Evolutionary conservation across 768 basidiomycete genomes (phyloP).

Genomic region (Psilocybe subaeruginosa): DNA sequence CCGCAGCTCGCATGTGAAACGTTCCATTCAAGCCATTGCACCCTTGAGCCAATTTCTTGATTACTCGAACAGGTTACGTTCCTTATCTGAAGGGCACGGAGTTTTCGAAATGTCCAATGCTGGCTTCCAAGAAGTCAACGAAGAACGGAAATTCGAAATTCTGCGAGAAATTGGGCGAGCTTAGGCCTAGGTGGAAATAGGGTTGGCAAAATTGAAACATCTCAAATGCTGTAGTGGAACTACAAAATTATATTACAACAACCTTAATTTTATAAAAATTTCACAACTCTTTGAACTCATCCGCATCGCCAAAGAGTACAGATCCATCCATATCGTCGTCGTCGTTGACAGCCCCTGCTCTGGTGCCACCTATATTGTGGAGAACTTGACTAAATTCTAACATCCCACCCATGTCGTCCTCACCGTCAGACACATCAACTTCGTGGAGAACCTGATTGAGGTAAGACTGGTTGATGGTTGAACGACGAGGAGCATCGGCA

Average conservation of each 20-base stretch:
- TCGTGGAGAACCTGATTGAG: slow-evolving; percentile 29
- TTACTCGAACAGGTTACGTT: slow-evolving; percentile 77
- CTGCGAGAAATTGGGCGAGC: slow-evolving; percentile 79
- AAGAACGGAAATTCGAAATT: slow-evolving; percentile 68
- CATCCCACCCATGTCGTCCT: slow-evolving; percentile 52
- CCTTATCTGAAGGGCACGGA: slow-evolving; percentile 83
- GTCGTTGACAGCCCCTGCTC: slow-evolving; percentile 65
- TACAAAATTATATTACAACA: background rate
- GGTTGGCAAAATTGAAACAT: background rate
- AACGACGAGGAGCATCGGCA: slow-evolving; percentile 31
- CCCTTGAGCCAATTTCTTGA: slow-evolving; percentile 85
- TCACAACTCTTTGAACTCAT: slow-evolving; percentile 68
- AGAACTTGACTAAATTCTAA: slow-evolving; percentile 78
- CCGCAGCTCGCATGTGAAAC: slow-evolving; percentile 46
- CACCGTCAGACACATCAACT: slow-evolving; percentile 22
- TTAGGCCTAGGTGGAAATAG: slow-evolving; percentile 33
- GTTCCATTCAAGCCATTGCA: slow-evolving; percentile 71
- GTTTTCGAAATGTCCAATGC: slow-evolving; percentile 77
- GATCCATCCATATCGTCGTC: slow-evolving; percentile 78
- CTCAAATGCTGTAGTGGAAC: background rate
- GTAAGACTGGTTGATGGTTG: slow-evolving; percentile 21
- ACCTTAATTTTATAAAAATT: background rate
- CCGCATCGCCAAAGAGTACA: slow-evolving; percentile 81
- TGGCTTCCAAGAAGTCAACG: slow-evolving; percentile 74
- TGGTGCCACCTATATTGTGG: slow-evolving; percentile 55